A percentile compares a stretch with the other conserved stretches of the same genome.
These are phyloP conservation scores for Neurospora sp. DNA, from an alignment of 495 filamentous ascomycete species.

Conservation along the genomic window DNA sequence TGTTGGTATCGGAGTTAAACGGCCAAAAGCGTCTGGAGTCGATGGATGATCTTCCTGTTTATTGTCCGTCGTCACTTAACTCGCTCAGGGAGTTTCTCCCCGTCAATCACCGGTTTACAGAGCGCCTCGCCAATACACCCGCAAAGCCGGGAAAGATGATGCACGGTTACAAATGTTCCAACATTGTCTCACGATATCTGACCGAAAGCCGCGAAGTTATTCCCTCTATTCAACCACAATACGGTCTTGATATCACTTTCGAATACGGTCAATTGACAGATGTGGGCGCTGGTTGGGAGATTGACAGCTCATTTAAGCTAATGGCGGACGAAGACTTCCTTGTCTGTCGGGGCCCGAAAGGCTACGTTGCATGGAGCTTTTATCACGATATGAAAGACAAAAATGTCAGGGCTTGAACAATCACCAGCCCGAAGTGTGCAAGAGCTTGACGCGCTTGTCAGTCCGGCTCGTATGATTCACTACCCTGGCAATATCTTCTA, in stretches of 20 bases:
- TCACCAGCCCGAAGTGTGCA: not conserved
- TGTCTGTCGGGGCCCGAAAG: not conserved
- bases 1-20: not conserved
- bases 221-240: not conserved
- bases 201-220: not conserved
- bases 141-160: not conserved
- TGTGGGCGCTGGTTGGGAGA: no score
- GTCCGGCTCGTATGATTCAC: not conserved
- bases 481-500: not conserved
- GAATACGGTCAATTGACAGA: not conserved
- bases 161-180: not conserved
- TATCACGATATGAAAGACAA: slow-evolving; percentile 1
- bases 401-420: not conserved
- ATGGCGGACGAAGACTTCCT: slow-evolving; percentile 4
- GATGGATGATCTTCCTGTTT: not conserved
- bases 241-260: not conserved
- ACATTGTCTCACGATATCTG: not conserved
- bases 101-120: not conserved
- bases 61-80: not conserved
- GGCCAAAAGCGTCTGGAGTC: not conserved
- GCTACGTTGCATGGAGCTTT: slow-evolving; percentile 9
- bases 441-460: not conserved
- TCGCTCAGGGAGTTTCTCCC: not conserved
- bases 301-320: not conserved
- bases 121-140: not conserved